Evolutionary conservation across 148 eudicot genomes (phyloP).

Genomic region (Cornus suecica): DNA sequence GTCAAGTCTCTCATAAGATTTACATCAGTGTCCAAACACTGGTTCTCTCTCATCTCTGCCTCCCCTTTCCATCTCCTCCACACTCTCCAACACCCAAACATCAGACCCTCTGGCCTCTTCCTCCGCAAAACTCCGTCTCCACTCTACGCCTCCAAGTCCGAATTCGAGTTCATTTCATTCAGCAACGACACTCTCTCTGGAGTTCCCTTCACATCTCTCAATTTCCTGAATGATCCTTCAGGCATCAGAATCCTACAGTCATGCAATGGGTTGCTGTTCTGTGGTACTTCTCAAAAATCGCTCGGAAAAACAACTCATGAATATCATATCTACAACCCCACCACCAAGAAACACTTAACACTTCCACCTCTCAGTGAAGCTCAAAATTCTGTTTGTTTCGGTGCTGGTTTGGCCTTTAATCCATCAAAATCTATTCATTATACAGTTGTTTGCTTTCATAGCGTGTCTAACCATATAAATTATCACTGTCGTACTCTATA

Average conservation of each 20-base stretch:
- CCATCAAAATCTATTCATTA: slow-evolving; percentile 26
- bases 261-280: slow-evolving; percentile 42
- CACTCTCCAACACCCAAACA: slow-evolving; percentile 20
- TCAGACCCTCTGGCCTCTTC: slow-evolving; percentile 32
- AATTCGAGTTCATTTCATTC: slow-evolving; percentile 24
- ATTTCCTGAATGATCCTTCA: slow-evolving; percentile 11
- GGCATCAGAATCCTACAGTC: slow-evolving; percentile 31
- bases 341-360: slow-evolving; percentile 15
- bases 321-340: slow-evolving; percentile 37
- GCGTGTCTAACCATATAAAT: no score
- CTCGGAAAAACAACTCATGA: background rate
- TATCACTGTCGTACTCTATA: background rate
- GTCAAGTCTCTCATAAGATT: slow-evolving; percentile 32
- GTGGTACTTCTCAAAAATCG: slow-evolving; percentile 1
- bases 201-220: slow-evolving; percentile 26
- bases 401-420: slow-evolving; percentile 42
- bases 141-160: slow-evolving; percentile 12
- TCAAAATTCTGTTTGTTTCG: slow-evolving; percentile 4
- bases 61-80: slow-evolving; percentile 44
- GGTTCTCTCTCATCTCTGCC: slow-evolving; percentile 24
- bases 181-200: background rate
- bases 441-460: slow-evolving; percentile 18
- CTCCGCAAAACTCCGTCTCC: slow-evolving; percentile 22
- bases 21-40: slow-evolving; percentile 38
- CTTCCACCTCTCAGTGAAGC: slow-evolving; percentile 3